phyloP scores from a whole-genome alignment of 2,329 filamentous ascomycete species.

The Cladosporium austrohemisphaericum region DNA sequence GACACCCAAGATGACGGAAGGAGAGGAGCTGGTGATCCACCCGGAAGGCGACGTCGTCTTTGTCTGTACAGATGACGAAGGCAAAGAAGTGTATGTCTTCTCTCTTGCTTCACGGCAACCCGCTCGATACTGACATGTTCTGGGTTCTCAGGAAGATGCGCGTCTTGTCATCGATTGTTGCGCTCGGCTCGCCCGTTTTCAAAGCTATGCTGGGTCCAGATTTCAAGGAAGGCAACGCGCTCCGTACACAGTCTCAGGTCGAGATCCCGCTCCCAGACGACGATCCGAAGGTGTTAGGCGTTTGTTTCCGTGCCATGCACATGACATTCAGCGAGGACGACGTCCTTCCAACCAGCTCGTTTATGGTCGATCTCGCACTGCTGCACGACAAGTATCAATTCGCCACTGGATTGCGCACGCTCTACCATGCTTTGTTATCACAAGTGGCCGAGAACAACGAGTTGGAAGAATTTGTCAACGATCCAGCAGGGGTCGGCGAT shows the following conservation, averaged over 20 bases:
- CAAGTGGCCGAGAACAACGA: too few species aligned
- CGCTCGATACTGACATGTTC: too few species aligned
- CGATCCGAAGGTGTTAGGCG: background rate
- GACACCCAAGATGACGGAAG: too few species aligned
- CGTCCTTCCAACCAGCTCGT: too few species aligned
- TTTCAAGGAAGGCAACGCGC: slow-evolving; percentile 15
- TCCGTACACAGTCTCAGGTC: background rate
- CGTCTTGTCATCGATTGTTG: slow-evolving; percentile 15
- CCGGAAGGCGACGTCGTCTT: background rate
- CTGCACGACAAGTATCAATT: too few species aligned
- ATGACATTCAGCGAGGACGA: too few species aligned
- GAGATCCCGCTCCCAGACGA: slow-evolving; percentile 1
- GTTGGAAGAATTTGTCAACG: too few species aligned
- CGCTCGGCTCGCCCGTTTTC: slow-evolving; percentile 18
- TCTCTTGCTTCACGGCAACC: too few species aligned
- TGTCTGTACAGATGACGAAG: background rate
- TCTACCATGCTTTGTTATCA: too few species aligned
- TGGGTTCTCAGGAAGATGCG: background rate
- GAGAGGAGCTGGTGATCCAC: background rate
- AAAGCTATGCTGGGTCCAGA: slow-evolving; percentile 15
- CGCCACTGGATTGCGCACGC: too few species aligned
- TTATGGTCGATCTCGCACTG: too few species aligned
- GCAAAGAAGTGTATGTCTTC: background rate
- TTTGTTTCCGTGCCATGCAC: background rate
- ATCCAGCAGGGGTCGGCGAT: too few species aligned